Evolutionary conservation across 2,329 filamentous ascomycete species (phyloP), one percentile per base, ranked within the genome.

Genomic region (Cephalotrichum gorgonifer): DNA sequence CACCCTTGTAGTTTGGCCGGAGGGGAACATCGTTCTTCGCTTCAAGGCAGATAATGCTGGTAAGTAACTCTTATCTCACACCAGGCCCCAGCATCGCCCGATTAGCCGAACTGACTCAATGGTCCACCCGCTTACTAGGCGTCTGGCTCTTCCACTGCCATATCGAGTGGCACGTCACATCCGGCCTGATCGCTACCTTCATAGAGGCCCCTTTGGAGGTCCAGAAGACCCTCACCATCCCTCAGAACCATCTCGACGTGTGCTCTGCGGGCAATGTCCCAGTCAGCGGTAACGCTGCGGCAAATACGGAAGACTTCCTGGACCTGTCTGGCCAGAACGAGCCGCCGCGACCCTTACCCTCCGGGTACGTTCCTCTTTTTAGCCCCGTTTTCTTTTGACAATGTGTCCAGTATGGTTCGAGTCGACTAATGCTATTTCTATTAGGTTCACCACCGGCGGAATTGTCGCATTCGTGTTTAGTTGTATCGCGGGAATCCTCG

Each of bases 21-120:
- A 78, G 28, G 84, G 86, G 1, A 80, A 85, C 61, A 74, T 85
- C 23, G 78, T 88, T 9, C 59, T 91, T 22, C 72, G 81, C n/a
- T 85, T 84, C 66, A 68, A 69, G 50, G 79, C 82, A 2, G 73
- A 86, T n/a, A n/a, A n/a, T n/a, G n/a, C n/a, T n/a, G n/a, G n/a
- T n/a, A n/a, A n/a, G n/a, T n/a, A n/a, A n/a, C n/a, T n/a, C n/a
- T n/a, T n/a, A n/a, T n/a, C n/a, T n/a, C n/a, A n/a, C n/a, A n/a
- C n/a, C n/a, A 71, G 22, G 60, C 69, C 7, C 3, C 33, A 12
- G 8, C 2, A 6, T 11, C 15, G 25, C 43, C 2, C 7, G 7
- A 9, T 26, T 25, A 1, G 3, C n/a, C n/a, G 8, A 26, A 22
- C 15, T 44, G 20, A 57, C 62, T 22, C 60, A 52, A n/a, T 9